A percentile compares a stretch with the other conserved stretches of the same genome.
Conservation (phyloP, 352 stramenopile genomes). For the Globisporangium nagaii region DNA sequence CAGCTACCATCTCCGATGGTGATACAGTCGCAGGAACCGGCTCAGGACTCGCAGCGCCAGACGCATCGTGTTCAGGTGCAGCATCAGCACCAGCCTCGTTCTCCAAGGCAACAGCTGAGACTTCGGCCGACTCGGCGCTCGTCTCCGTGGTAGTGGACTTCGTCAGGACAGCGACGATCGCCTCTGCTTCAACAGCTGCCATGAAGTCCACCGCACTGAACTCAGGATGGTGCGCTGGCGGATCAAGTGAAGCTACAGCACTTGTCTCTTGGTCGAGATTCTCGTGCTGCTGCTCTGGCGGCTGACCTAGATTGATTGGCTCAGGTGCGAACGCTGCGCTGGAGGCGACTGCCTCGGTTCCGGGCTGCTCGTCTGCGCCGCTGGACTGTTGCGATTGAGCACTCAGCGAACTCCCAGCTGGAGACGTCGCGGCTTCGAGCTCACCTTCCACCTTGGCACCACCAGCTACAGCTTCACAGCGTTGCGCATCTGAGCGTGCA, state of each 20-base stretch:
- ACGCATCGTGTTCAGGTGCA: not conserved
- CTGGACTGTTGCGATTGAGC: too few relatives aligned
- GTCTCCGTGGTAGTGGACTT: not conserved
- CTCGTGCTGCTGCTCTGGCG: not conserved
- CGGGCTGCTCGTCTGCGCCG: too few relatives aligned
- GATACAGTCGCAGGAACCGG: too few relatives aligned
- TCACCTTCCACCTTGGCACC: too few relatives aligned
- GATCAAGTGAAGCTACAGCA: not conserved
- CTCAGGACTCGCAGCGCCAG: not conserved
- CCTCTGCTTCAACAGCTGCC: not conserved
- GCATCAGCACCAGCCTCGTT: not conserved
- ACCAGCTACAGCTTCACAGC: too few relatives aligned
- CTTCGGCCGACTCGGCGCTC: not conserved
- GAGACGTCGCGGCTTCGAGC: too few relatives aligned
- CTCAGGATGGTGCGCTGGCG: not conserved
- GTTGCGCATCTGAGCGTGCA: too few relatives aligned
- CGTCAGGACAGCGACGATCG: not conserved
- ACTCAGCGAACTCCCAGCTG: too few relatives aligned
- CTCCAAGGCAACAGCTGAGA: not conserved
- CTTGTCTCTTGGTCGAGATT: not conserved
- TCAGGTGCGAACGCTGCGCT: too few relatives aligned
- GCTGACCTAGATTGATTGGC: not conserved
- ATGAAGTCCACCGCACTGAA: constrained; percentile 4
- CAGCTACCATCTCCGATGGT: too few relatives aligned
- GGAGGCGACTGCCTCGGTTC: too few relatives aligned